Evolutionary conservation across 495 filamentous ascomycete species (phyloP).

Genomic region (Viridothelium virens): DNA sequence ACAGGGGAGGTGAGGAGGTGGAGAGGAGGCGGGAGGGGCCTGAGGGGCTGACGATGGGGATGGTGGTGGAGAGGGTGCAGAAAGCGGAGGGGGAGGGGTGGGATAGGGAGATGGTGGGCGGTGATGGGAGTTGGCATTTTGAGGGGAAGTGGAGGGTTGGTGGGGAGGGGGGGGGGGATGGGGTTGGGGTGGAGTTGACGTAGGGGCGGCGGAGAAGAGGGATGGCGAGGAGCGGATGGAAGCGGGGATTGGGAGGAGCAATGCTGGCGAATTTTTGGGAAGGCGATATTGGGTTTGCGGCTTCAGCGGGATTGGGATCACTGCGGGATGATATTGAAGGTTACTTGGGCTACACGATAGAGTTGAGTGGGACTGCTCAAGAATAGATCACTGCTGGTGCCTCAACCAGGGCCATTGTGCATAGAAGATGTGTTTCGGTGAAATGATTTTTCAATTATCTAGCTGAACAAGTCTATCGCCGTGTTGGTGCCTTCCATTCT

Average conservation of each 20-base stretch:
- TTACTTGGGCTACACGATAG: no score
- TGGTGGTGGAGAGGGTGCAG: constrained; percentile 5
- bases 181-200: neutral
- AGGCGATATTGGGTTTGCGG: no score
- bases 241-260: neutral
- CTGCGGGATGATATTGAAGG: no score
- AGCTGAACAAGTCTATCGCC: neutral
- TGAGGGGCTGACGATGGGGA: constrained; percentile 25
- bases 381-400: neutral
- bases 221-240: neutral
- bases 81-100: constrained; percentile 12
- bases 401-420: no score
- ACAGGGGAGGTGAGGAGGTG: no score
- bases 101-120: constrained; percentile 19
- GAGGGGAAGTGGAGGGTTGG: constrained; percentile 16
- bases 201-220: neutral
- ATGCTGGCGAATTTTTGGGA: no score
- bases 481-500: constrained; percentile 39
- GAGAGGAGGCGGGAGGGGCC: constrained; percentile 7
- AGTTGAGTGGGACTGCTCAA: neutral
- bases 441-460: no score
- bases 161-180: neutral
- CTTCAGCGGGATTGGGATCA: no score
- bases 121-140: constrained; percentile 28
- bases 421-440: no score